Base-by-base conservation (phyloP, 129 eudicot species). In the Deinandra increscens region DNA sequence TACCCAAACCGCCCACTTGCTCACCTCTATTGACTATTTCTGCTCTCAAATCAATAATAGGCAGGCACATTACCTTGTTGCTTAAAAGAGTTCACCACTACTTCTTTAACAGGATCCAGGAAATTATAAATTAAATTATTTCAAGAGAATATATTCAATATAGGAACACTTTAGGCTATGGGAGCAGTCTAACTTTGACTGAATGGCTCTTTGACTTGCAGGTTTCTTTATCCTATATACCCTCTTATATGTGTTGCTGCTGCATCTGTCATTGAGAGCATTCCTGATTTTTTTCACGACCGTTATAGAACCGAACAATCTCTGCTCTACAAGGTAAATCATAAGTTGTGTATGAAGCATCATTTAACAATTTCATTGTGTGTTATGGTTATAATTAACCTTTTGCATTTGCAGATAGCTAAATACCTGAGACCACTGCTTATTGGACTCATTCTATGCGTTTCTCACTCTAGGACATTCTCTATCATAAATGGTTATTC, bases 161-260 rank as follows among this genome's bases (percentile, higher is more conserved):
- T 23, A 44, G 26, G 12, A 60, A 13, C 26, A 13, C 26, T 72
- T 43, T 43, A 31, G 70, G 26, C 69, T 63, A 18, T 53, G 55
- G 39, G 43, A 38, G 34, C 23, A n/a, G 60, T 74, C 51, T 37
- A 48, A 72, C 62, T 36, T 43, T 42, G 62, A 44, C 50, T 29
- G 26, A 43, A 66, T 66, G 58, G 23, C 38, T 55, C 64, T 61
- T 83, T 37, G 54, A n/a, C 22, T 70, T 86, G 81, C 97, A 93
- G 98, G 84, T 93, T 93, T 54, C 95, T 93, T 26, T 93, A 93
- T 80, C 98, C 98, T 58, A 87, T 93, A 80, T 93, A 93, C 75
- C 97, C 98, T 20, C 98, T 93, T 63, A 82, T 93, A 42, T 93
- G 98, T 81, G 87, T 93, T 45, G 97, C 98, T 75, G 95, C 98